Evolutionary conservation across 2,329 filamentous ascomycete genomes (phyloP).

Genomic region (Paecilomyces fulvus): DNA sequence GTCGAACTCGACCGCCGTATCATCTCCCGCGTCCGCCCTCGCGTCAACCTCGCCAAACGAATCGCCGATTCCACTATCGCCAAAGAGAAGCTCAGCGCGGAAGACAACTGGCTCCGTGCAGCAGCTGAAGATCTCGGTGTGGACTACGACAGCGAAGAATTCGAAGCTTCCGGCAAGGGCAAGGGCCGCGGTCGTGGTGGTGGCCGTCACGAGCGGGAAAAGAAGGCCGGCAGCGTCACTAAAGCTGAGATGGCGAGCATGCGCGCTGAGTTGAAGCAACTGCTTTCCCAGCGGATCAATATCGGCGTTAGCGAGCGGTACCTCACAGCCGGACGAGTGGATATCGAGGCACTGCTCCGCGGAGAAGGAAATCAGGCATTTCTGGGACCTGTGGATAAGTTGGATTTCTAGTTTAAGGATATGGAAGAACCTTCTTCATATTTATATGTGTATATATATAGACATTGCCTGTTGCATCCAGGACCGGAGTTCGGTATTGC

Average conservation of each 20-base stretch:
- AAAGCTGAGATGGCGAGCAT: slow-evolving; percentile 67
- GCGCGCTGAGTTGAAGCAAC: slow-evolving; percentile 61
- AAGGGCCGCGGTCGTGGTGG: slow-evolving; percentile 67
- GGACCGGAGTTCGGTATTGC: no score
- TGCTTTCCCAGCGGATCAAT: slow-evolving; percentile 69
- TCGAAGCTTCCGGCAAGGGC: slow-evolving; percentile 56
- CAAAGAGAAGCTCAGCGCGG: slow-evolving; percentile 76
- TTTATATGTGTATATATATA: not conserved
- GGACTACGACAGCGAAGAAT: slow-evolving; percentile 84
- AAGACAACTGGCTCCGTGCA: slow-evolving; percentile 73
- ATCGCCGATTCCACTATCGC: slow-evolving; percentile 75
- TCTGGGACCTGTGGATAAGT: slow-evolving; percentile 47
- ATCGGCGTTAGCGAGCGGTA: slow-evolving; percentile 82
- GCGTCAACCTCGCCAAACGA: slow-evolving; percentile 73
- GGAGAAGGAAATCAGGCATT: slow-evolving; percentile 57
- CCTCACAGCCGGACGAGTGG: slow-evolving; percentile 72
- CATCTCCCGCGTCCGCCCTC: slow-evolving; percentile 64
- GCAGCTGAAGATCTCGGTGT: slow-evolving; percentile 90
- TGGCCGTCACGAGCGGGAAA: slow-evolving; percentile 66
- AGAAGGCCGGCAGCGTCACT: slow-evolving; percentile 55
- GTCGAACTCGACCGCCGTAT: slow-evolving; percentile 77
- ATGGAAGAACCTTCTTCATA: not conserved
- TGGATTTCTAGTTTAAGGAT: slow-evolving; percentile 25
- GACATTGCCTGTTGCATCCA: not conserved
- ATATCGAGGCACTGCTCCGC: slow-evolving; percentile 66